Evolutionary conservation across 768 basidiomycete species (phyloP), one percentile per base, ranked within the genome.

Genomic region (Filobasidium floriforme): DNA sequence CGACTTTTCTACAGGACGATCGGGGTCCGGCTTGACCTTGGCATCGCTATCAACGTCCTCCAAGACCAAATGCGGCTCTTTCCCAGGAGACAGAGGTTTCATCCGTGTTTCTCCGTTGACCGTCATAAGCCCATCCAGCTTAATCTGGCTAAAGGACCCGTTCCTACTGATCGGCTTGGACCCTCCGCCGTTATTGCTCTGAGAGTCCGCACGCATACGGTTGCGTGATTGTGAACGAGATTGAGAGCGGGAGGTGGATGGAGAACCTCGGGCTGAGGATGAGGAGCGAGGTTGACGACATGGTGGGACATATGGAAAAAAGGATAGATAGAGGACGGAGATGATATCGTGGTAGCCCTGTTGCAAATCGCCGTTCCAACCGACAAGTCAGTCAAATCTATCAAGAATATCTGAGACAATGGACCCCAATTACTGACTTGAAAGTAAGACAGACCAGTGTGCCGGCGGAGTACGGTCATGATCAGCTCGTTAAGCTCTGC

Each of bases 271-370:
- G 15, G 12, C 15, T 18, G 46, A 49, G 46, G 18, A 18, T 22
- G 46, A 49, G 2, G 46, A 49, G 2, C 46, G 3, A 14, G 46
- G 22, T 49, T 15, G 46, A 49, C 46, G 46, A 14, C n/a, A 57
- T 1, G 60, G 49, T 28, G 71, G 57, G 60, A 54, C 29, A 26
- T 65, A 62, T 3, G 75, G 73, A 22, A 76, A 66, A 61, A 74
- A 77, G 4, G 79, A 77, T 12, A 79, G 68, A 64, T 77, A 77
- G 3, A 96, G 67, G 14, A 96, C 90, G 0, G 90, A 88, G 24
- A 90, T 82, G 51, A 97, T 90, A 73, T 96, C 92, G 73, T 96
- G 92, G 78, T 89, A 94, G 54, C 92, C 92, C 86, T 93, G 76
- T 37, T 11, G 29, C 32, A 55, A 32, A n/a, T n/a, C n/a, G n/a